phyloP scores from a whole-genome alignment of 495 filamentous ascomycete genomes.

The Extremus antarcticus region DNA sequence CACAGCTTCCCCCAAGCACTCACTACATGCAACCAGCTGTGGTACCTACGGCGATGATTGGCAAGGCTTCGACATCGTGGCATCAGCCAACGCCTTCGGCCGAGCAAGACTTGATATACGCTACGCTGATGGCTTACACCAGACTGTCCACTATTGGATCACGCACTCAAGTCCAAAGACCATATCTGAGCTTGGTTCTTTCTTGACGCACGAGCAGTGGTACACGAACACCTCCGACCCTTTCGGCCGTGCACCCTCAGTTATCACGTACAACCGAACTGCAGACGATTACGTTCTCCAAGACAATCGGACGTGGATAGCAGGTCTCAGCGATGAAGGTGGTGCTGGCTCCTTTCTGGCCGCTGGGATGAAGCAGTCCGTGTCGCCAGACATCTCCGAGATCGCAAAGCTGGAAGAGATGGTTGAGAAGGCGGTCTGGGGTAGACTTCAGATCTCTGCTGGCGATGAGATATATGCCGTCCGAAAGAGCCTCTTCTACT shows the following conservation, averaged over 20 bases:
- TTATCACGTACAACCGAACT: conserved; percentile 41
- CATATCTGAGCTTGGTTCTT: conserved; percentile 30
- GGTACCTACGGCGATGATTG: neutral
- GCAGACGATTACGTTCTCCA: conserved; percentile 33
- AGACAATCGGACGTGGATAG: conserved; percentile 42
- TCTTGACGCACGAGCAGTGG: conserved; percentile 34
- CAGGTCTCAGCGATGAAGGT: conserved; percentile 43
- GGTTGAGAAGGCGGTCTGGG: conserved; percentile 34
- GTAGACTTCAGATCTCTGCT: conserved; percentile 28
- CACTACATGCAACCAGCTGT: conserved; percentile 13
- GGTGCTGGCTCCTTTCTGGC: conserved; percentile 39
- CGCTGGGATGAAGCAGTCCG: conserved; percentile 38
- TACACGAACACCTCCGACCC: conserved; percentile 38
- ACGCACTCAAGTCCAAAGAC: conserved; percentile 30
- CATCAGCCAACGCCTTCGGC: conserved; percentile 29
- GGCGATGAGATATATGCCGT: conserved; percentile 30
- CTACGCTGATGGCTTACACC: conserved; percentile 33
- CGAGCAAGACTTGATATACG: conserved; percentile 32
- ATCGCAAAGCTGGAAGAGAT: conserved; percentile 39
- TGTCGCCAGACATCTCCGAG: conserved; percentile 34
- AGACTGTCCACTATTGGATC: conserved; percentile 42
- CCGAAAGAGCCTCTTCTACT: conserved; percentile 42
- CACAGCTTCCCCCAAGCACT: conserved; percentile 15
- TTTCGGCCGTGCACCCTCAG: conserved; percentile 38
- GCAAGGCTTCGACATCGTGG: conserved; percentile 24